A percentile compares a stretch with the other conserved stretches of the same genome.
Conservation (phyloP, 2,329 filamentous ascomycete genomes). For the Tolypocladium ovalisporum region DNA sequence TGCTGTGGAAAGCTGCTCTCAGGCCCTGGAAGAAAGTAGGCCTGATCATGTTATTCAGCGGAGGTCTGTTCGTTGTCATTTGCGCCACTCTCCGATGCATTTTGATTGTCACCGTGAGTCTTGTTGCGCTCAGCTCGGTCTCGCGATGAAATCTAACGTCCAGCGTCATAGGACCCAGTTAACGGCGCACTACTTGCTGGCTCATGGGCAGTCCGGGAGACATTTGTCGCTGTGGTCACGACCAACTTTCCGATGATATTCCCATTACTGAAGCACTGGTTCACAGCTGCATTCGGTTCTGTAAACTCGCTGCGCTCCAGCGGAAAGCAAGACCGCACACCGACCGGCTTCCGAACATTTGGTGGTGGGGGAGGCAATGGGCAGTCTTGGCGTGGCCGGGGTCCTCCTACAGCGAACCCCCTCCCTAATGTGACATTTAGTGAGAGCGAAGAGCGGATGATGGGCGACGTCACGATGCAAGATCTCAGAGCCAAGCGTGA, state of each 20-base stretch:
- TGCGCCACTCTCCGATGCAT: slow-evolving; percentile 24
- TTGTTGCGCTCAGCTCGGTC: background rate
- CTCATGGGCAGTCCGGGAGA: slow-evolving; percentile 31
- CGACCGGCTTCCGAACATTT: slow-evolving; percentile 9
- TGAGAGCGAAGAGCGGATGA: slow-evolving; percentile 13
- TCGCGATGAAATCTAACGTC: background rate
- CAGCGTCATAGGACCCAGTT: slow-evolving; percentile 20
- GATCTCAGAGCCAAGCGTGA: slow-evolving; percentile 2
- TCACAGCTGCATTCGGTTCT: slow-evolving; percentile 11
- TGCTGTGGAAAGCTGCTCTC: slow-evolving; percentile 29
- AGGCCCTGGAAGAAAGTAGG: slow-evolving; percentile 24
- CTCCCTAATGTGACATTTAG: slow-evolving; percentile 8
- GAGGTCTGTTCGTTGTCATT: slow-evolving; percentile 28
- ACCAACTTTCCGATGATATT: slow-evolving; percentile 35
- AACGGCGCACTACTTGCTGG: slow-evolving; percentile 29
- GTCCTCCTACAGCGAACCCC: slow-evolving; percentile 6
- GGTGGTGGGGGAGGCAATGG: slow-evolving; percentile 6
- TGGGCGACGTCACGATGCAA: slow-evolving; percentile 9
- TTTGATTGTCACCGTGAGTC: slow-evolving; percentile 15
- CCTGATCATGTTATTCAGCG: slow-evolving; percentile 26
- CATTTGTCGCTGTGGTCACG: slow-evolving; percentile 31
- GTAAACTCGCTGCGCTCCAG: slow-evolving; percentile 12
- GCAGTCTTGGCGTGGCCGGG: slow-evolving; percentile 3
- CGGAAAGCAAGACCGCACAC: slow-evolving; percentile 9
- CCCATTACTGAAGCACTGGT: slow-evolving; percentile 29